These are phyloP conservation scores for Trifolium subterraneum DNA, from an alignment of 306 rosid genomes.

Conservation along the genomic window DNA sequence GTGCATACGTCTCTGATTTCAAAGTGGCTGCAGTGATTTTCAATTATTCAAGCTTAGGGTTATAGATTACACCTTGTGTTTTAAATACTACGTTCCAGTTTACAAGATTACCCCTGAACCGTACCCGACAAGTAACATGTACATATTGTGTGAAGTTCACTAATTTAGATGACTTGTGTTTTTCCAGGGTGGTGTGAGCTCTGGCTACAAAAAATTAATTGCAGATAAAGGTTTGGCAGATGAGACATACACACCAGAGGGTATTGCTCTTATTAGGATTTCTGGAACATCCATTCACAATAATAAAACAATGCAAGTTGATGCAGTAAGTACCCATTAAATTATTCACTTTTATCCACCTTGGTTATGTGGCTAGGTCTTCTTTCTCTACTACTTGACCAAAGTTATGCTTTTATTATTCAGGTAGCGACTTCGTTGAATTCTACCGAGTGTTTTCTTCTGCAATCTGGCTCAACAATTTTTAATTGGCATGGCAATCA, in stretches of 20 bases:
- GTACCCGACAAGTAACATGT: neutral
- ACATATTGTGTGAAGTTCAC: conserved; percentile 36
- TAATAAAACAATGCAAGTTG: conserved; percentile 88
- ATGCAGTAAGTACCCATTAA: conserved; percentile 67
- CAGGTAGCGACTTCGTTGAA: conserved; percentile 88
- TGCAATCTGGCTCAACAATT: conserved; percentile 92
- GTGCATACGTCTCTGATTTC: neutral
- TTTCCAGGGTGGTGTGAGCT: conserved; percentile 92
- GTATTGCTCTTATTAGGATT: conserved; percentile 76
- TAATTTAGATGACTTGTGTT: conserved; percentile 41
- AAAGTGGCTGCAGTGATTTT: neutral
- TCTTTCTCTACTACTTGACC: conserved; percentile 39
- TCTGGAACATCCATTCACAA: conserved; percentile 87
- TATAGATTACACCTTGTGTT: neutral
- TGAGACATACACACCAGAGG: conserved; percentile 78
- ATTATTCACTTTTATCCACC: conserved; percentile 29
- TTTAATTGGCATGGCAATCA: conserved; percentile 97
- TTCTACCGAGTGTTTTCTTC: conserved; percentile 80
- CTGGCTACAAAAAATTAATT: conserved; percentile 74
- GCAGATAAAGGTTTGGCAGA: conserved; percentile 76
- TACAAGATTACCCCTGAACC: neutral
- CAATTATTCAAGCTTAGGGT: neutral
- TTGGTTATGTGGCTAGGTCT: conserved; percentile 15
- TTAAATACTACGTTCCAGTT: neutral
- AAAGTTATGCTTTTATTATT: conserved; percentile 42